Base-by-base conservation (phyloP, 1,139 yeast genomes). In the Meyerozyma carpophila region DNA sequence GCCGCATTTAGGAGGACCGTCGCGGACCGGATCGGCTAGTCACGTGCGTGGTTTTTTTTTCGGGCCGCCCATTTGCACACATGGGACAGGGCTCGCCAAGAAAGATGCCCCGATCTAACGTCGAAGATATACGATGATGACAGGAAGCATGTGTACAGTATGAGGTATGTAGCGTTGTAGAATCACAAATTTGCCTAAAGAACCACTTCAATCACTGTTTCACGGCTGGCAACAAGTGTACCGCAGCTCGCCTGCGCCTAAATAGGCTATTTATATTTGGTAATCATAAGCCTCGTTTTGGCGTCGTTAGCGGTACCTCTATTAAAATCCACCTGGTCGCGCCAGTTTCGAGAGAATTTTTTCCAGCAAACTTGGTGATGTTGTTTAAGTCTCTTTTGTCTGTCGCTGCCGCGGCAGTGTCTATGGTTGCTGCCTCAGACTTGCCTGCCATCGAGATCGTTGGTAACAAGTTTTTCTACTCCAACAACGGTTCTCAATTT, bases 401-500 rank as follows among this genome's bases (percentile, higher is more conserved):
- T 42, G 61, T 70, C 39, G 62, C 73, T 29, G 25, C 37, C 24
- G 43, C 41, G 8, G 13, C 20, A 11, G 32, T 28, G 11, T 36
- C 42, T 14, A 24, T 28, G 29, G 52, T 40, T 8, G 40, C 26
- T 21, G 37, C 37, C 14, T 27, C 26, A 16, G 37, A 34, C 37
- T 34, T 29, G 14, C 68, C 84, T 41, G 63, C 77, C 40, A 73
- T 81, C 53, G 83, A 80, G 55, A 73, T 81, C 48, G 71, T 72
- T 39, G 91, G 91, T 44, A 84, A 82, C 73, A 83, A 87, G 64
- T 88, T 88, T 65, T 88, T 77, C 70, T 86, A 76, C 73, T 70
- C 85, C 50, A 80, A 81, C 63, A 83, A 84, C 61, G 90, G 91
- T 37, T 75, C 91, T 43, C 94, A 88, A 62, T 88, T 88, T 68